Evolutionary conservation across 345 rosid genomes (phyloP).

Genomic region (Gossypium anomalum): DNA sequence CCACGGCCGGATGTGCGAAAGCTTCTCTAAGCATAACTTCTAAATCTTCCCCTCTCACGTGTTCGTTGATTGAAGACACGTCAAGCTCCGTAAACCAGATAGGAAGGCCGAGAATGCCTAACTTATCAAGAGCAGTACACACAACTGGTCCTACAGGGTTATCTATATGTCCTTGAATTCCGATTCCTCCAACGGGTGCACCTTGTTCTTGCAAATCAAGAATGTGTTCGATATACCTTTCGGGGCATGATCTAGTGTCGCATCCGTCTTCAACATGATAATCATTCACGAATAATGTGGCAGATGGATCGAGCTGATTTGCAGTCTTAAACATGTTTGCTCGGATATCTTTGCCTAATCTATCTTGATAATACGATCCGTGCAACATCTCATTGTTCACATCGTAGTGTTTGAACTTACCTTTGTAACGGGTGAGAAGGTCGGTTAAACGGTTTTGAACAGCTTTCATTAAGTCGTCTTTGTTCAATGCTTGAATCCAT

Average conservation of each 20-base stretch:
- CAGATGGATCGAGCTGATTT: constrained; percentile 62
- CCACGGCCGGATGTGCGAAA: constrained; percentile 85
- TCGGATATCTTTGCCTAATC: constrained; percentile 56
- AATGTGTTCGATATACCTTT: constrained; percentile 69
- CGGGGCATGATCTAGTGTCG: constrained; percentile 70
- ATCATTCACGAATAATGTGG: constrained; percentile 75
- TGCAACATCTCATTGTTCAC: constrained; percentile 98
- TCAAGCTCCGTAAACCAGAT: constrained; percentile 97
- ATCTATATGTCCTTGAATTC: constrained; percentile 89
- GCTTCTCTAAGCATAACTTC: constrained; percentile 96
- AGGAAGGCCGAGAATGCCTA: constrained; percentile 74
- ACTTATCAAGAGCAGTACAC: constrained; percentile 61
- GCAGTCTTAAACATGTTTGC: constrained; percentile 73
- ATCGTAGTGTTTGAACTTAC: constrained; percentile 82
- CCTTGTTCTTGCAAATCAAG: constrained; percentile 67
- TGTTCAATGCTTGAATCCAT: constrained; percentile 67
- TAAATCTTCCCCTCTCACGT: constrained; percentile 83
- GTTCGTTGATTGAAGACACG: constrained; percentile 74
- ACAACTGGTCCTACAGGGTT: constrained; percentile 76
- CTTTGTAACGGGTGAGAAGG: constrained; percentile 79
- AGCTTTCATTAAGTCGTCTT: constrained; percentile 45
- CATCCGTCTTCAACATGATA: constrained; percentile 86
- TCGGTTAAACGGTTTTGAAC: constrained; percentile 64
- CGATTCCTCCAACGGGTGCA: constrained; percentile 87
- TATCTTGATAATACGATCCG: constrained; percentile 75